Percentiles rank a stretch among this genome's conserved stretches.
Conservation (phyloP, 2,329 filamentous ascomycete genomes). For the Stagonosporopsis cucurbitacearum region DNA sequence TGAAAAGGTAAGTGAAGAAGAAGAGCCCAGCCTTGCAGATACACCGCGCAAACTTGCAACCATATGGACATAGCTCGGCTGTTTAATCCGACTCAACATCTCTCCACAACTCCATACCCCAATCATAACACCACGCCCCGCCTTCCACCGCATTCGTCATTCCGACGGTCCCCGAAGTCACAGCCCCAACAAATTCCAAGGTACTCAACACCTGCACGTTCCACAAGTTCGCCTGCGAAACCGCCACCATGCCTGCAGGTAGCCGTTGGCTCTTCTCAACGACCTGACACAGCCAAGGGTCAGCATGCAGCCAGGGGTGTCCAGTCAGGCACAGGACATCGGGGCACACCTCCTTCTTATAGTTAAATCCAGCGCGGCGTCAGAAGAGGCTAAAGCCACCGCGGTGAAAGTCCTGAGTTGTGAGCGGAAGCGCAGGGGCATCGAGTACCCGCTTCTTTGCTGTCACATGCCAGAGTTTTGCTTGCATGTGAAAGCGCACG, state of each 20-base stretch:
- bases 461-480: slow-evolving; percentile 18
- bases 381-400: slow-evolving; percentile 17
- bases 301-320: background rate
- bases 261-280: slow-evolving; percentile 12
- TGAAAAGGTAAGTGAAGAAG: background rate
- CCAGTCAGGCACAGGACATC: background rate
- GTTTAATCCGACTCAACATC: slow-evolving; percentile 1
- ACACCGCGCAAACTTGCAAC: background rate
- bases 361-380: slow-evolving; percentile 19
- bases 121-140: slow-evolving; percentile 1
- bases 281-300: slow-evolving; percentile 3
- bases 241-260: slow-evolving; percentile 12
- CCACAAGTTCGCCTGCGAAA: slow-evolving; percentile 6
- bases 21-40: background rate
- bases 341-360: slow-evolving; percentile 12
- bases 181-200: slow-evolving; percentile 9
- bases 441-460: slow-evolving; percentile 14
- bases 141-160: background rate
- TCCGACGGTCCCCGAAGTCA: slow-evolving; percentile 6
- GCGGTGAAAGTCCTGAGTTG: slow-evolving; percentile 10
- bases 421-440: background rate
- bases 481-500: slow-evolving; percentile 19
- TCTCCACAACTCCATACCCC: background rate
- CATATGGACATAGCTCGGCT: background rate
- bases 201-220: slow-evolving; percentile 15